These are phyloP conservation scores for Tylopilus sp. DNA, from an alignment of 768 basidiomycete species.

Conservation along the genomic window DNA sequence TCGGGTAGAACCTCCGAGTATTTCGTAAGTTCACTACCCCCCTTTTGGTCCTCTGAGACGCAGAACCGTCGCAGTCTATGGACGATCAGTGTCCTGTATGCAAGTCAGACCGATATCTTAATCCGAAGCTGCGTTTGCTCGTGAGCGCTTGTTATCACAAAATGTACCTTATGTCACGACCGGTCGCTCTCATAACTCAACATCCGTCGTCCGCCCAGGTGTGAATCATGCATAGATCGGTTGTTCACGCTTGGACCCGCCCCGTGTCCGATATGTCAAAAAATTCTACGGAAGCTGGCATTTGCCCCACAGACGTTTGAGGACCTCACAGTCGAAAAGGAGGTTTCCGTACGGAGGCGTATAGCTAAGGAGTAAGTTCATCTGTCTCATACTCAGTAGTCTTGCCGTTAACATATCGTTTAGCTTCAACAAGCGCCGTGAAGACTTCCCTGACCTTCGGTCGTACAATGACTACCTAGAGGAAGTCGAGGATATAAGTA, in stretches of 20 bases:
- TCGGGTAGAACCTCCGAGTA: constrained; percentile 80
- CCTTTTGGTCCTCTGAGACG: constrained; percentile 10
- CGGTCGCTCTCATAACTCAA: constrained; percentile 8
- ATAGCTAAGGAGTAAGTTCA: constrained; percentile 79
- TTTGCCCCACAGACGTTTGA: constrained; percentile 95
- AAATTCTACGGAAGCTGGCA: constrained; percentile 85
- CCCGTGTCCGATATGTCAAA: constrained; percentile 91
- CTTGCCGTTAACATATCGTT: constrained; percentile 1
- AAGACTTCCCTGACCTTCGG: constrained; percentile 79
- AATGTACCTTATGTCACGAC: constrained; percentile 55
- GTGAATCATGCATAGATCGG: constrained; percentile 97
- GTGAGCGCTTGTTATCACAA: constrained; percentile 98
- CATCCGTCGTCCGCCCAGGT: constrained; percentile 52
- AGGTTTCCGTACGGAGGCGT: constrained; percentile 83
- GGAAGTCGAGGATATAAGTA: constrained; percentile 89
- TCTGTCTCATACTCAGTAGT: background rate
- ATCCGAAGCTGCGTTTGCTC: constrained; percentile 88
- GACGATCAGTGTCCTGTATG: constrained; percentile 97
- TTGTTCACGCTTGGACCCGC: constrained; percentile 94
- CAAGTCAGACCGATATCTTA: constrained; percentile 93
- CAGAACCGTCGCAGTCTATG: constrained; percentile 52
- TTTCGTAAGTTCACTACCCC: constrained; percentile 51
- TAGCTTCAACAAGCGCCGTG: constrained; percentile 92
- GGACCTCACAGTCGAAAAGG: constrained; percentile 89
- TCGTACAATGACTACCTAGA: constrained; percentile 96